Conservation (phyloP, 1,284 basidiomycete genomes). For the Athelia sp. region DNA sequence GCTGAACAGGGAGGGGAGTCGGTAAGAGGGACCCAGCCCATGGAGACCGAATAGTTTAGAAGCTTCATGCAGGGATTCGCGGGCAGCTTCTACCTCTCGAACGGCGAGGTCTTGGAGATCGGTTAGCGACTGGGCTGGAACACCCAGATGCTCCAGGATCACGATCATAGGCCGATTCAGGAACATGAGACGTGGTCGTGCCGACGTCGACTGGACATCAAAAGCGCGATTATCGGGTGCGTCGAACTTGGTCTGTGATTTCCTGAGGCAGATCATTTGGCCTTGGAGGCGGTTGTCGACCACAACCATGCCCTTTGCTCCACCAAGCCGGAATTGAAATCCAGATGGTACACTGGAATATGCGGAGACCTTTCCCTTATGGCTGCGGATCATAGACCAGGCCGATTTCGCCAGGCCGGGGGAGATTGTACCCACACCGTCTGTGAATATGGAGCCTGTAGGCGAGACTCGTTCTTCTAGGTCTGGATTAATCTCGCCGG, state of each 20-base stretch:
- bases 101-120: slow-evolving; percentile 34
- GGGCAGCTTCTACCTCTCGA: slow-evolving; percentile 25
- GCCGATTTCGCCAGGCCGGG: slow-evolving; percentile 24
- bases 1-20: slow-evolving; percentile 33
- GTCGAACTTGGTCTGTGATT: slow-evolving; percentile 45
- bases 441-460: slow-evolving; percentile 32
- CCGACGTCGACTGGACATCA: slow-evolving; percentile 41
- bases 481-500: slow-evolving; percentile 21
- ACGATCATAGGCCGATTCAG: slow-evolving; percentile 41
- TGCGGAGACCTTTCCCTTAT: slow-evolving; percentile 13
- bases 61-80: slow-evolving; percentile 18
- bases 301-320: slow-evolving; percentile 43
- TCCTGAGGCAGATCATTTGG: slow-evolving; percentile 32
- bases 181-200: slow-evolving; percentile 30
- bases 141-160: slow-evolving; percentile 36
- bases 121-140: slow-evolving; percentile 27
- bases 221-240: slow-evolving; percentile 31
- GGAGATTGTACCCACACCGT: slow-evolving; percentile 44
- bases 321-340: slow-evolving; percentile 35
- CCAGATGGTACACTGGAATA: slow-evolving; percentile 24
- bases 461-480: slow-evolving; percentile 23
- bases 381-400: slow-evolving; percentile 22
- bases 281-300: slow-evolving; percentile 33
- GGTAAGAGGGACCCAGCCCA: slow-evolving; percentile 39
- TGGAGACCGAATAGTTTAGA: slow-evolving; percentile 32